Conservation (phyloP, 164 flowering plant genomes). For the Berberis vulgaris region DNA sequence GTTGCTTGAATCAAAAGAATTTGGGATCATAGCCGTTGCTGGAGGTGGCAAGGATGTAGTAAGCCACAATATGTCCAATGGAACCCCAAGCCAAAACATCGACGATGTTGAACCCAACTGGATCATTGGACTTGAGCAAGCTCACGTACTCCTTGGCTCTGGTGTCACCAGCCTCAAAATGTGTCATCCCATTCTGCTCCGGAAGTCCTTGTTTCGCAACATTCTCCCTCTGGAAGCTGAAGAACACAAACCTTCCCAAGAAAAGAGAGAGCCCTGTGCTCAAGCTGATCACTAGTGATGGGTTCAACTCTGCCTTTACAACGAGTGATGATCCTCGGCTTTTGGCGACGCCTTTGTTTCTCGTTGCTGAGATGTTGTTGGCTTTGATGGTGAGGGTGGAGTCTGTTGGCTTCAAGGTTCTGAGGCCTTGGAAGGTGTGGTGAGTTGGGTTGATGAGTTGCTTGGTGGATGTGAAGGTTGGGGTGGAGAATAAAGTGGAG, state of each 20-base stretch:
- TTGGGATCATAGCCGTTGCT: constrained; percentile 95
- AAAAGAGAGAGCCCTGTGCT: constrained; percentile 96
- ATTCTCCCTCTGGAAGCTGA: constrained; percentile 95
- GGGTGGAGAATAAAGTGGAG: too few relatives aligned
- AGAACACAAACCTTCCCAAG: constrained; percentile 96
- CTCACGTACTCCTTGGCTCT: constrained; percentile 95
- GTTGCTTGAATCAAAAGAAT: constrained; percentile 37
- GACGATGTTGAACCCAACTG: constrained; percentile 93
- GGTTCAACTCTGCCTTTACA: constrained; percentile 56
- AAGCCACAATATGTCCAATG: constrained; percentile 93
- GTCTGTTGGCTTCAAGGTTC: too few relatives aligned
- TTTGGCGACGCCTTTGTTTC: too few relatives aligned
- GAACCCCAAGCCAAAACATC: constrained; percentile 99
- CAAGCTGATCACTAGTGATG: constrained; percentile 76
- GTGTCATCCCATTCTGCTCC: constrained; percentile 83
- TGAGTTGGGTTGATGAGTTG: too few relatives aligned
- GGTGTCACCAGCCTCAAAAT: constrained; percentile 88
- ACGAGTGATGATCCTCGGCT: too few relatives aligned
- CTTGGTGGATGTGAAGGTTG: too few relatives aligned
- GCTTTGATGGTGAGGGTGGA: too few relatives aligned
- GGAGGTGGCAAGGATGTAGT: constrained; percentile 89
- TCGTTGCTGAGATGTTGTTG: too few relatives aligned
- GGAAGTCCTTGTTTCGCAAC: constrained; percentile 90
- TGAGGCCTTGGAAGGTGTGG: too few relatives aligned
- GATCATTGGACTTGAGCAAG: constrained; percentile 88